A percentile compares a stretch with the other conserved stretches of the same genome.
Conservation (phyloP, 148 eudicot species). For the Hydrangea macrophylla region DNA sequence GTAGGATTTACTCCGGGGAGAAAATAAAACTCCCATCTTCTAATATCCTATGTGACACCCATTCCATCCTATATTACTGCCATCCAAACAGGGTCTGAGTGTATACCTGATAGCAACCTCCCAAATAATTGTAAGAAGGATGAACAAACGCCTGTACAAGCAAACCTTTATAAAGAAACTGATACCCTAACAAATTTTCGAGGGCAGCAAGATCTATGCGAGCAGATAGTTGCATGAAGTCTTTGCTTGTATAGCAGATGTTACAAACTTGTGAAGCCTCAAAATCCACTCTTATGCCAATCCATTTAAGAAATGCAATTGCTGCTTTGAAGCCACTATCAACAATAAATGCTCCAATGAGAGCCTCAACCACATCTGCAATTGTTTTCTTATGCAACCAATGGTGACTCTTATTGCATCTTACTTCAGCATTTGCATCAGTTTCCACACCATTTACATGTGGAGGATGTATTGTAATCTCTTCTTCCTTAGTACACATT, state of each 20-base stretch:
- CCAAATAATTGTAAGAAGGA: constrained; percentile 70
- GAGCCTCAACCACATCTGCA: constrained; percentile 93
- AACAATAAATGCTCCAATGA: constrained; percentile 80
- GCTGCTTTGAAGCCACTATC: constrained; percentile 92
- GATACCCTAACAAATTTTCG: constrained; percentile 55
- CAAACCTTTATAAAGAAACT: constrained; percentile 70
- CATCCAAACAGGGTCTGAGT: no score
- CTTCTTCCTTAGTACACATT: constrained; percentile 52
- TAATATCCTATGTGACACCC: no score
- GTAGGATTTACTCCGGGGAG: neutral
- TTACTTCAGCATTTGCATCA: constrained; percentile 31
- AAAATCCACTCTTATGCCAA: constrained; percentile 70
- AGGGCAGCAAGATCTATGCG: constrained; percentile 43
- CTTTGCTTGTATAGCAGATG: constrained; percentile 62
- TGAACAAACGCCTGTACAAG: constrained; percentile 89
- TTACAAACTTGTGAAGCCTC: constrained; percentile 48
- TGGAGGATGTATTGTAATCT: constrained; percentile 43
- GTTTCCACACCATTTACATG: constrained; percentile 19
- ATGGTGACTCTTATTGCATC: constrained; percentile 76
- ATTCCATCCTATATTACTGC: no score
- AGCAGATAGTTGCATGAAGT: constrained; percentile 53
- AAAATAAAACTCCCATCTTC: no score
- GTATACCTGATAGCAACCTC: constrained; percentile 94
- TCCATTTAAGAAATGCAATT: constrained; percentile 76
- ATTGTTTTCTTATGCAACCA: constrained; percentile 85